Evolutionary conservation across 1,139 yeast genomes (phyloP), one percentile per base, ranked within the genome.

Genomic region (Yamadazyma oceani): DNA sequence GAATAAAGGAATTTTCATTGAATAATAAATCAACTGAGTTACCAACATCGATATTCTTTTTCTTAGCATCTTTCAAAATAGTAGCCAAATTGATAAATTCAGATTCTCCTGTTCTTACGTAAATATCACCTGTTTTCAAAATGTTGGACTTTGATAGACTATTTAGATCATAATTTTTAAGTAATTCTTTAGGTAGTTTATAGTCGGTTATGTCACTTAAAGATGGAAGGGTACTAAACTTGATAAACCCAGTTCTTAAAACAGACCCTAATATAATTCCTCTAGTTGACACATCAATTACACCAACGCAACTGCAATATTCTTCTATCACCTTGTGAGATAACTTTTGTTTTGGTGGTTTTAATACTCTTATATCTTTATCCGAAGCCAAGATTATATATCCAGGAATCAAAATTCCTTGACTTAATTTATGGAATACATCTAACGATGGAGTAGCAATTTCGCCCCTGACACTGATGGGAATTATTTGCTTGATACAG

Each of bases 41-140:
- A 5, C 25, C 16, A 19, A 9, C 16, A 11, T 54, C 55, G 44
- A 55, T 32, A 39, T 49, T 34, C 41, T 53, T 12, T 39, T 42
- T 63, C 63, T 64, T 59, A 10, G 64, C 59, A 37, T 75, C 80
- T 43, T 66, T 74, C 26, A 69, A 50, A 12, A 62, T 65, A 32
- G 69, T 65, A 6, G 62, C 48, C 32, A 66, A 43, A 39, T 60
- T 57, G 16, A 60, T 48, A 0, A 86, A 80, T 46, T 81, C 83
- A 1, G 82, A 73, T 24, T 67, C 65, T 37, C 77, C 75, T 11
- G 77, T 66, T 45, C 90, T 73, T 3, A 86, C 54, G 37, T 84
- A 68, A 4, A 88, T 62, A 49, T 88, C 95, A 13, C 98, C 97
- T 33, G 82, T 78, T 24, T 76, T 70, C 30, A 85, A 62, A 1